Base-by-base conservation (phyloP, 1,284 basidiomycete species). In the Sporisorium sorghi region DNA sequence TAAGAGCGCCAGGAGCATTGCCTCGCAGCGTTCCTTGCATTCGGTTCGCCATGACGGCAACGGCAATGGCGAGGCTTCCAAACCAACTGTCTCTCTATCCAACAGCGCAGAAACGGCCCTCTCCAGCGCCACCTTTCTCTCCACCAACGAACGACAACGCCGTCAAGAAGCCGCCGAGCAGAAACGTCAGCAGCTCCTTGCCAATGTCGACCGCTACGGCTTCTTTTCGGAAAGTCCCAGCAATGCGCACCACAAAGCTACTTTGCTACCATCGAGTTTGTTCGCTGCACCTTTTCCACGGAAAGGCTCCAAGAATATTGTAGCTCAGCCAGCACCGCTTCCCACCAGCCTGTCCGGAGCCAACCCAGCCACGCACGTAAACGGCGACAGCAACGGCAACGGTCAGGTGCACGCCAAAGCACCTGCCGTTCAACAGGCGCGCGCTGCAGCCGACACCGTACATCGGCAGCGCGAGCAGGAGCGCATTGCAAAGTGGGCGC, bases 401-500 rank as follows among this genome's bases (percentile, higher is more conserved):
- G 52, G 57, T n/a, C 44, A 59, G 0, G 23, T 23, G 3, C 44
- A 59, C 7, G 17, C 19, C 7, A 49, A 21, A 12, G 21, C 60
- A 12, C 32, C 54, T 5, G 52, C 51, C 6, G 49, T 68, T 11
- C 58, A 55, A 23, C 43, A 48, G 30, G 68, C 57, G 15, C 58
- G 73, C 19, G 57, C 66, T 8, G 66, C 62, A 28, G 62, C 62
- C 21, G 65, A 66, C 37, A 26, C 32, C 8, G 28, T 24, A 3
- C 63, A 77, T 28, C 63, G 75, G 2, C 33, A 60, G 37, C 71
- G 69, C 9, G 79, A 80, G 43, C 55, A 66, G 33, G 56, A 59
- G 12, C 67, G 79, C 0, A 77, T 74, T 3, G 73, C 58, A 51
- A 81, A 81, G 56, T 81, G 79, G 79, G 15, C 49, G 2, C 58